Evolutionary conservation across 495 filamentous ascomycete species (phyloP), one percentile per base, ranked within the genome.

Genomic region (Tuber umbilicatum): DNA sequence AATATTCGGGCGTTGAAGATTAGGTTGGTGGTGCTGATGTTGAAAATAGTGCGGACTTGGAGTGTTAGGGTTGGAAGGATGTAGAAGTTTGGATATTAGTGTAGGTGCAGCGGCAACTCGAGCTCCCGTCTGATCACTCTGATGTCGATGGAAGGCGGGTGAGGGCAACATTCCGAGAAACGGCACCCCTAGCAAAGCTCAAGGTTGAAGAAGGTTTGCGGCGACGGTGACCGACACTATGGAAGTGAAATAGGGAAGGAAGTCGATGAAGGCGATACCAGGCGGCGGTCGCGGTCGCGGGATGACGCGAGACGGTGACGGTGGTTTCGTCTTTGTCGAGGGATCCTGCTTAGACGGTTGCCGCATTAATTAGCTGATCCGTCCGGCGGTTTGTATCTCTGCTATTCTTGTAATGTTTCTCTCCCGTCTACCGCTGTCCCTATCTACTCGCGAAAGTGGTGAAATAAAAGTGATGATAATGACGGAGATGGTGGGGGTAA

Each of bases 311-410:
- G 77, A 79, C 72, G 74, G 76, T 76, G 77, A 79, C 77, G 77
- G 77, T 72, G 75, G 72, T 78, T 79, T 79, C 75, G 77, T 79
- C 77, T 78, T 79, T 68, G 77, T 78, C 77, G 76, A 64, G 77
- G 72, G 64, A 64, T 78, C 71, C 77, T 78, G 77, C 78, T 78
- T 73, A 73, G 77, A 79, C 77, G 77, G 78, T 78, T 78, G 77
- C 77, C 75, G 77, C 77, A 79, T 79, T 79, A 79, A 79, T 79
- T 79, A 79, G 77, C 77, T 79, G 69, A 73, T 79, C 77, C 77
- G 75, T 79, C 77, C 74, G 69, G 77, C 75, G 76, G 77, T 78
- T 79, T 72, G 77, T 78, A 76, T 73, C 69, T 79, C 72, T 76
- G 64, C 70, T 71, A 71, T 70, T 70, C 73, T 38, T 72, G 43